Percentiles rank a stretch among this genome's conserved stretches.
Evolutionary conservation across 2,329 filamentous ascomycete genomes (phyloP).

Genomic region (Dothideomycetes sp.): DNA sequence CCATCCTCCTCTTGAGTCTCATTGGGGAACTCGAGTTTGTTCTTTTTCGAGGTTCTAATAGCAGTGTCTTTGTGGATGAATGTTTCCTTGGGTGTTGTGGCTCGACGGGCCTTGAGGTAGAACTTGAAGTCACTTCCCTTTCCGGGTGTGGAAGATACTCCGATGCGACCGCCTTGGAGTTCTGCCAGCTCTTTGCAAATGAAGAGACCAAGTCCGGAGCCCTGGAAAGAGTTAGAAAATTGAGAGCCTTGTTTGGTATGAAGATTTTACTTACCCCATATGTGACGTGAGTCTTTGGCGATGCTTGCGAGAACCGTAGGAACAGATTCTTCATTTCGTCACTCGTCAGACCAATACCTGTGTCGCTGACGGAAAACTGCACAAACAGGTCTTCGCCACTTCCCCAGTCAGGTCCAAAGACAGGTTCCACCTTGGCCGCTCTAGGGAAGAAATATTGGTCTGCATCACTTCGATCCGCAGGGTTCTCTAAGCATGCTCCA

Average conservation of each 20-base stretch:
- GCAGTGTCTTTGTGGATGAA: background rate
- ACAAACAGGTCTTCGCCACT: conserved; percentile 30
- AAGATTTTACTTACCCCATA: conserved; percentile 39
- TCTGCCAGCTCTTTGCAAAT: conserved; percentile 60
- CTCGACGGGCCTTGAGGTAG: conserved; percentile 51
- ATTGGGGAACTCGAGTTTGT: background rate
- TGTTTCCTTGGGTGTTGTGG: background rate
- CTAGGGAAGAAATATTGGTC: conserved; percentile 26
- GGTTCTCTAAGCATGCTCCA: conserved; percentile 27
- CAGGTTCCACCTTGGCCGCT: conserved; percentile 12
- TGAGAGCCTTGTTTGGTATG: background rate
- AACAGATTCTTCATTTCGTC: conserved; percentile 43
- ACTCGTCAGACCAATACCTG: conserved; percentile 27
- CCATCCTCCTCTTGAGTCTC: background rate
- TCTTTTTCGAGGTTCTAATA: background rate
- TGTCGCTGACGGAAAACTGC: conserved; percentile 28
- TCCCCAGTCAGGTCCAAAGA: conserved; percentile 22
- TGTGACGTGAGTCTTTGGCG: conserved; percentile 55
- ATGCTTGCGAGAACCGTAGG: conserved; percentile 59
- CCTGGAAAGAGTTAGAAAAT: conserved; percentile 48
- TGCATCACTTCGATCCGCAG: conserved; percentile 24
- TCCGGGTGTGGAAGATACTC: conserved; percentile 47
- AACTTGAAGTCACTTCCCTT: conserved; percentile 57
- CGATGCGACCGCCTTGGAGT: conserved; percentile 58
- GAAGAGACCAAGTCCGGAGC: conserved; percentile 58